Base-by-base conservation (phyloP, 164 flowering plant genomes). In the Cinnamomum micranthum region DNA sequence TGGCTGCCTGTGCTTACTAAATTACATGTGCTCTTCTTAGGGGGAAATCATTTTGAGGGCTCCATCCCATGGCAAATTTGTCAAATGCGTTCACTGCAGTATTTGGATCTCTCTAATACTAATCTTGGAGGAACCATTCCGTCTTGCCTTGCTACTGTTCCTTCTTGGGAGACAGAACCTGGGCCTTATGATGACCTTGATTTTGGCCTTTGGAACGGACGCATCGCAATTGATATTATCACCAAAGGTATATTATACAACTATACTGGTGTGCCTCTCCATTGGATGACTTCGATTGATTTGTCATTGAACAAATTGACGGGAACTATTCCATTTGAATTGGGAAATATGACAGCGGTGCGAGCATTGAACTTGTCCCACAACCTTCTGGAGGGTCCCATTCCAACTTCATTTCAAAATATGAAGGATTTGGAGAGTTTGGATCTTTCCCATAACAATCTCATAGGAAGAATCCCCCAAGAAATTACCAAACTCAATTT, bases 291-390 rank as follows among this genome's bases (percentile, higher is more conserved):
- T 2, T 35, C 47, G 11, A 33, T 67, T 22, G 65, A 71, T 51
- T 71, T 71, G 31, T 71, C 73, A 23, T 41, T 25, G 35, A 71
- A 71, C 47, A 63, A 6, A 24, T 15, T 71, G 35, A 27, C 73
- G 11, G 73, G 73, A 7, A 28, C 24, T 5, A 71, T 71, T 71
- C 73, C 73, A 15, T 3, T 23, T 0, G 73, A 71, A 15, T 52
- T 71, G 22, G 73, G 65, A 52, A 14, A 52, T 2, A 52, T 71
- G 65, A 58, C 17, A n/a, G 65, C 2, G 22, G n/a, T 71, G 19
- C 22, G 15, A 19, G 52, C 73, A 25, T 24, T 52, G 73, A 71
- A 71, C 73, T 71, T 71, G 63, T 71, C 73, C 64, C 23, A 31
- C 24, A 71, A 71, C 41, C 25, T 52, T n/a, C 41, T 71, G 13